These are phyloP conservation scores for Globisporangium splendens DNA, from an alignment of 352 stramenopile genomes.

Conservation along the genomic window DNA sequence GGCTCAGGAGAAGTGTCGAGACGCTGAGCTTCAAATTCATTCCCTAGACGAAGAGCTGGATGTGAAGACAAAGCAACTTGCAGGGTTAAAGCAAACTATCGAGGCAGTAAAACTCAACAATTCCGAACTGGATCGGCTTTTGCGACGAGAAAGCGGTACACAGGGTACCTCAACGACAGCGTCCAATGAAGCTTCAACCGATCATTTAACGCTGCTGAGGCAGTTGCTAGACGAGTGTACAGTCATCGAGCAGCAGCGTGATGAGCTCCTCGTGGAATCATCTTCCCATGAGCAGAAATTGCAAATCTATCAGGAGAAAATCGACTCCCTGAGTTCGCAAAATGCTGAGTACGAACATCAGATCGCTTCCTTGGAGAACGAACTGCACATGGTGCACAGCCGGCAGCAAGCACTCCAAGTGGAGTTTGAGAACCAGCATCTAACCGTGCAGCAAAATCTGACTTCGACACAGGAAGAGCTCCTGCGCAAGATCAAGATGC, in stretches of 20 bases:
- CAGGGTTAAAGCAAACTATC: conserved; percentile 3
- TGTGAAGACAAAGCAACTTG: conserved; percentile 10
- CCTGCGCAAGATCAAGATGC: conserved; percentile 18
- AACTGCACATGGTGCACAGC: conserved; percentile 20
- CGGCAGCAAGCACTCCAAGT: conserved; percentile 10
- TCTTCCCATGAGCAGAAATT: conserved; percentile 39
- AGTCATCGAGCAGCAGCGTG: conserved; percentile 22
- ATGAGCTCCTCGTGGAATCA: conserved; percentile 41
- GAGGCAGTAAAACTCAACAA: neutral
- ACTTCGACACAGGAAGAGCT: conserved; percentile 18
- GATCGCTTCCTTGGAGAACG: conserved; percentile 27
- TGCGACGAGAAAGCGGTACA: neutral
- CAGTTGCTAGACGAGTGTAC: conserved; percentile 21
- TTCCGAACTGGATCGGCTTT: neutral
- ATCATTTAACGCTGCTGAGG: conserved; percentile 19
- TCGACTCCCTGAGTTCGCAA: conserved; percentile 26
- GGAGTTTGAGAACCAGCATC: neutral
- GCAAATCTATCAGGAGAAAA: conserved; percentile 33
- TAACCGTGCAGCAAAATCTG: conserved; percentile 8
- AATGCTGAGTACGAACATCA: conserved; percentile 23
- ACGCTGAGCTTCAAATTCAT: conserved; percentile 11
- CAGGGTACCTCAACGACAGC: neutral
- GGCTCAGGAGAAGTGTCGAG: conserved; percentile 24
- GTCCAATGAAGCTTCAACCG: too few relatives aligned
- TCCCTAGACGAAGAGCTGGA: conserved; percentile 2